Base-by-base conservation (phyloP, 371 early-diverging fungal genomes). In the Apophysomyces variabilis region DNA sequence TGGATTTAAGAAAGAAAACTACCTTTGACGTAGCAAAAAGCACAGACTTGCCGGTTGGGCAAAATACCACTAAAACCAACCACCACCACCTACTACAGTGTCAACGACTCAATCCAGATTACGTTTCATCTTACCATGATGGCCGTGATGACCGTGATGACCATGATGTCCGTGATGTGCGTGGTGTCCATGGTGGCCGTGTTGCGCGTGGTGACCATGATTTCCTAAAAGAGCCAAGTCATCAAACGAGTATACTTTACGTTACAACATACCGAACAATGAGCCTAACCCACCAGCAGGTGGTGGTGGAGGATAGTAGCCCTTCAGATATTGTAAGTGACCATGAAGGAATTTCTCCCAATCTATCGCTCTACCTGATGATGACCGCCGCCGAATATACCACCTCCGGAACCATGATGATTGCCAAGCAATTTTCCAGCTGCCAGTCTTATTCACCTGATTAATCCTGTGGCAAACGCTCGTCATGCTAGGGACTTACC, bases 291-390 rank as follows among this genome's bases (percentile, higher is more conserved):
- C 66, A 44, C 66, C 61, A 37, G 58, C 16, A 3, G 61, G 62
- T 13, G 21, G 68, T 9, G 68, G 68, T n/a, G 64, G 68, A 11
- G 68, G 68, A 57, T 63, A 64, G 44, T 68, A 63, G 7, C 68
- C 68, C 62, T 47, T n/a, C 47, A 46, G 18, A 16, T 16, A 46
- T 18, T 43, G 26, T 61, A 50, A 50, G 54, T 46, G 4, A 12
- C 11, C 26, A 4, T n/a, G 26, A 26, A 26, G 32, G 32, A 26
- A 26, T 26, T 26, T 9, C 21, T 12, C 45, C 16, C 39, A 0
- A 35, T 14, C 0, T n/a, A 26, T 46, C 11, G 32, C 5, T 26
- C 3, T 63, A 57, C 64, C 62, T 64, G 64, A 41, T 57, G 14
- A 12, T 57, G 41, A 41, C 44, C 54, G 7, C 57, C 21, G 21